phyloP scores from a whole-genome alignment of 345 rosid species.

The Acer saccharum region DNA sequence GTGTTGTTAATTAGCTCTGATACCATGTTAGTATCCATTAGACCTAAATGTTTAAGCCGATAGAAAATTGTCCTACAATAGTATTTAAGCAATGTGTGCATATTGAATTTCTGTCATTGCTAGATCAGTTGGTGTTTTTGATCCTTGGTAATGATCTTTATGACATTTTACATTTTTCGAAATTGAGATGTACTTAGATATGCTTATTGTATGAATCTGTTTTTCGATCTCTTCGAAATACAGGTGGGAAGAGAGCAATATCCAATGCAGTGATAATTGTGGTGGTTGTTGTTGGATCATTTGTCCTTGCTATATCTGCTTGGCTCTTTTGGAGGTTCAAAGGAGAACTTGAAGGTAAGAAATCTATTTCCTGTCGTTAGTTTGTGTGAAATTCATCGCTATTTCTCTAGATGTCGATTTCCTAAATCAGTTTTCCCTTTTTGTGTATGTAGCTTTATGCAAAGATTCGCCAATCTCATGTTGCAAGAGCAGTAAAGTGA shows the following conservation, averaged over 20 bases:
- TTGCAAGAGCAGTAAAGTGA: slow-evolving; percentile 29
- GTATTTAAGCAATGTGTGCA: neutral
- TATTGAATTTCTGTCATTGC: neutral
- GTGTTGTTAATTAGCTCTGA: neutral
- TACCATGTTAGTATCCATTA: too few species aligned
- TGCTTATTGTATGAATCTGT: neutral
- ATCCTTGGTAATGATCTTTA: neutral
- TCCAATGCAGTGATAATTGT: slow-evolving; percentile 43
- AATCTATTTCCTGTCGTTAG: neutral
- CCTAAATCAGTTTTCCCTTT: neutral
- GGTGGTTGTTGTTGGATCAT: slow-evolving; percentile 38
- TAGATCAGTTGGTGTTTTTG: neutral
- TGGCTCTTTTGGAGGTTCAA: slow-evolving; percentile 53
- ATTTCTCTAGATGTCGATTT: neutral
- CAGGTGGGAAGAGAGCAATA: slow-evolving; percentile 39
- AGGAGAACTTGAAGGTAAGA: slow-evolving; percentile 47
- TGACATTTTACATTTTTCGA: too few species aligned
- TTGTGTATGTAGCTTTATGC: slow-evolving; percentile 22
- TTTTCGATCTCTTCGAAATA: neutral
- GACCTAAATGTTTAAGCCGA: too few species aligned
- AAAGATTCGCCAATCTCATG: slow-evolving; percentile 31
- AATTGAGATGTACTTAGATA: too few species aligned
- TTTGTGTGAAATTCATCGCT: neutral
- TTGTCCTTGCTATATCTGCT: slow-evolving; percentile 32
- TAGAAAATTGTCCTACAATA: too few species aligned